Evolutionary conservation across 2,329 filamentous ascomycete genomes (phyloP), one percentile per base, ranked within the genome.

Genomic region (Tolypocladium amazonense): DNA sequence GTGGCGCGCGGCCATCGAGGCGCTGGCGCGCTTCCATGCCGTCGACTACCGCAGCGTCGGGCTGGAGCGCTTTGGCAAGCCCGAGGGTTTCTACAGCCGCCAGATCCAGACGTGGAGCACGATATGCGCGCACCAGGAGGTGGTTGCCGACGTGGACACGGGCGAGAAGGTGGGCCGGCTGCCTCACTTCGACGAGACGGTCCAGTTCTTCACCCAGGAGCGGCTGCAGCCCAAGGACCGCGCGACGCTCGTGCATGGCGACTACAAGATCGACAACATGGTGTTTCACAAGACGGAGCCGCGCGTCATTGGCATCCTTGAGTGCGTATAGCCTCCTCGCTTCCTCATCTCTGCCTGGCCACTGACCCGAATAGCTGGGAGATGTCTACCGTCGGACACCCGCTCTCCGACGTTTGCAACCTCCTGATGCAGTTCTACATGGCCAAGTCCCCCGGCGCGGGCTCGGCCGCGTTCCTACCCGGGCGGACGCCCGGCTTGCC

Each of bases 331-430:
- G 18, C 18, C 30, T 3, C 18, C 2, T 33, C 11, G 2, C 9
- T 27, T 9, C 27, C 47, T 18, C 25, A 15, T 15, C 3, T n/a
- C 47, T 15, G 3, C 23, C 53, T 25, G 7, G n/a, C 23, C 14
- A 33, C 56, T 57, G 39, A 57, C 39, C 1, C 9, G 20, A 25
- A 69, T 68, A 85, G 82, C 76, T 97, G 93, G 93, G 94, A 97
- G 77, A 96, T 99, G 91, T 92, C 91, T 41, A 97, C 94, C 0
- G 87, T 97, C 59, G 94, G 94, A n/a, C 93, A 99, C 72, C 94
- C 94, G 1, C 82, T 97, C 27, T 93, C 89, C 7, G 94, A 99
- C 71, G 78, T 97, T 47, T 87, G 87, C 72, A 97, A 97, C 74
- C 79, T 97, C 23, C 63, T 77, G 57, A 76, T 69, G 59, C 74